Conservation (phyloP, 495 filamentous ascomycete species). For the Penicillium canariense region DNA sequence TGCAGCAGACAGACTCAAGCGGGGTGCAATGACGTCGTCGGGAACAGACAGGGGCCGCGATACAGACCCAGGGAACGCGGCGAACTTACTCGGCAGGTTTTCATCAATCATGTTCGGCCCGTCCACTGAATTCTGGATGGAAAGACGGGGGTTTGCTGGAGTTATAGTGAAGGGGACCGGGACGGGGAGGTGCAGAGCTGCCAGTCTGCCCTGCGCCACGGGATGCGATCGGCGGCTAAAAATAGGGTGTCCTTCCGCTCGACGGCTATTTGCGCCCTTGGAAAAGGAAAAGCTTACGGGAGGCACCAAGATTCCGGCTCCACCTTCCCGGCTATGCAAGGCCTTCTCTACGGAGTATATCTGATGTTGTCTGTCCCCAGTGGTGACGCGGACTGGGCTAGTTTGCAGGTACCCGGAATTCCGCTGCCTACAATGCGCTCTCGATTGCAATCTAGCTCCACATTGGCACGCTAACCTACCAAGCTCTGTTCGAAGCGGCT, state of each 20-base stretch:
- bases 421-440: slow-evolving; percentile 3
- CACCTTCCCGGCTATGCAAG: slow-evolving; percentile 10
- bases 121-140: not conserved
- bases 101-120: slow-evolving; percentile 78
- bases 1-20: slow-evolving; percentile 33
- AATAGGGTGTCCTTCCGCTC: slow-evolving; percentile 7
- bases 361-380: no score
- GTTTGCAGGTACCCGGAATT: slow-evolving; percentile 12
- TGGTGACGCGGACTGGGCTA: no score
- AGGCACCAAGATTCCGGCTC: slow-evolving; percentile 17
- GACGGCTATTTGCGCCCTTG: not conserved
- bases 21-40: slow-evolving; percentile 28
- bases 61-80: not conserved
- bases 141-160: not conserved
- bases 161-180: slow-evolving; percentile 1
- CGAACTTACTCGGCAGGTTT: slow-evolving; percentile 74
- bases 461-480: not conserved
- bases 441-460: not conserved
- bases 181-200: not conserved
- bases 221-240: slow-evolving; percentile 25
- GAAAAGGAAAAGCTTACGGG: no score
- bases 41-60: not conserved
- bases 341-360: not conserved
- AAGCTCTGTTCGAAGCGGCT: not conserved
- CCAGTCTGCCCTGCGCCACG: slow-evolving; percentile 19